Percentiles rank a stretch among this genome's conserved stretches.
Conservation (phyloP, 2,329 filamentous ascomycete genomes). For the Paraphoma chrysanthemicola region DNA sequence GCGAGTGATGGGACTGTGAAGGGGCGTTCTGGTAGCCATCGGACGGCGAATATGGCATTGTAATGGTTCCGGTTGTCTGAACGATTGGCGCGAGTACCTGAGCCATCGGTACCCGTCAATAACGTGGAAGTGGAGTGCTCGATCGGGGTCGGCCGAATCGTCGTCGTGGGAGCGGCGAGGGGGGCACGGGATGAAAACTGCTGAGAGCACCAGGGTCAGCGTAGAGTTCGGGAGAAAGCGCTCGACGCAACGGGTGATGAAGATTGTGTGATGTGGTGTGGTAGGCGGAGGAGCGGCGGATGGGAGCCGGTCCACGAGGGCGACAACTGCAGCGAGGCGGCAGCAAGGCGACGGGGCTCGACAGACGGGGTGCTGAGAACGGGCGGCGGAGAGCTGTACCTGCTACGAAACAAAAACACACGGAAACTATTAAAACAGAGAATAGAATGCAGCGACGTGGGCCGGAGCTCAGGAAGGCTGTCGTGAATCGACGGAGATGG, state of each 20-base stretch:
- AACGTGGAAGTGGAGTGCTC: slow-evolving; percentile 24
- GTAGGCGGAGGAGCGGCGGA: slow-evolving; percentile 9
- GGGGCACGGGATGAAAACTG: slow-evolving; percentile 13
- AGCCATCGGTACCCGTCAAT: slow-evolving; percentile 46
- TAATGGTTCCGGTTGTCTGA: slow-evolving; percentile 55
- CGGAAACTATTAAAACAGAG: slow-evolving; percentile 47
- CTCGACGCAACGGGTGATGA: neutral
- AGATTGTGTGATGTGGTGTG: slow-evolving; percentile 12
- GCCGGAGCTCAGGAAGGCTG: slow-evolving; percentile 39
- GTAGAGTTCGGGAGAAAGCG: slow-evolving; percentile 22
- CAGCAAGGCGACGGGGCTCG: slow-evolving; percentile 17
- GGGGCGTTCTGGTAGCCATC: slow-evolving; percentile 54
- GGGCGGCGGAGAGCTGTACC: slow-evolving; percentile 31
- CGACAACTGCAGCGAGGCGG: slow-evolving; percentile 23
- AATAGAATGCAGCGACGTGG: slow-evolving; percentile 43
- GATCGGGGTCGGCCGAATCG: slow-evolving; percentile 23
- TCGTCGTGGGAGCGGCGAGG: slow-evolving; percentile 20
- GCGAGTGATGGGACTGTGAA: slow-evolving; percentile 44
- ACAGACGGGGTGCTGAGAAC: slow-evolving; percentile 16
- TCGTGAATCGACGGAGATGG: slow-evolving; percentile 48
- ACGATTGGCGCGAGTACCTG: slow-evolving; percentile 57
- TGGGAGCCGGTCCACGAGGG: slow-evolving; percentile 22
- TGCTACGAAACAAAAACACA: slow-evolving; percentile 34
- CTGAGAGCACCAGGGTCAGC: slow-evolving; percentile 19
- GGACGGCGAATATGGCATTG: slow-evolving; percentile 58